Percentiles rank a stretch among this genome's conserved stretches.
Conservation (phyloP, 495 filamentous ascomycete species). For the Penicillium canescens region DNA sequence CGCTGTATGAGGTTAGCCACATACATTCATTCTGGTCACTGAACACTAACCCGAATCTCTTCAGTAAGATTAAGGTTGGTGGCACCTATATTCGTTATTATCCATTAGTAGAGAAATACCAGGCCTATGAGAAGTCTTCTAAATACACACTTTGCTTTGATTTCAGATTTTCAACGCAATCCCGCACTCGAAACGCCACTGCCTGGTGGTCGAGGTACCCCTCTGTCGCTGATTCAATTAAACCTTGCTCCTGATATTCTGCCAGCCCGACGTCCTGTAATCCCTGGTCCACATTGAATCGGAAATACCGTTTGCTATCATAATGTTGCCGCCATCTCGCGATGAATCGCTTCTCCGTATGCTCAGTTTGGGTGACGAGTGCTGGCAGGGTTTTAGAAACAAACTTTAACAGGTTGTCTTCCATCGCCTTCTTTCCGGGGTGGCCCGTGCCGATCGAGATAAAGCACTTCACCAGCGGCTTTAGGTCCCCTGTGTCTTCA, state of each 20-base stretch:
- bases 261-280: slow-evolving; percentile 41
- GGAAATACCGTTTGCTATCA: slow-evolving; percentile 32
- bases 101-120: too few relatives aligned
- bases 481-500: slow-evolving; percentile 27
- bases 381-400: background rate
- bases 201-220: slow-evolving; percentile 25
- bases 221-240: slow-evolving; percentile 31
- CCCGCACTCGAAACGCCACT: slow-evolving; percentile 18
- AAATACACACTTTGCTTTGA: slow-evolving; percentile 33
- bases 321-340: slow-evolving; percentile 18
- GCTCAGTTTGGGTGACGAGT: slow-evolving; percentile 30
- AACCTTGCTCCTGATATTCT: slow-evolving; percentile 31
- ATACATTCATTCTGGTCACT: background rate
- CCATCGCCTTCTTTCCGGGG: slow-evolving; percentile 25
- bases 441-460: slow-evolving; percentile 45
- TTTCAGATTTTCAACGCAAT: slow-evolving; percentile 30
- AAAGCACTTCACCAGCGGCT: slow-evolving; percentile 39
- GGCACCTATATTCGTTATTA: background rate
- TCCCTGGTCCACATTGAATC: slow-evolving; percentile 49
- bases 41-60: background rate
- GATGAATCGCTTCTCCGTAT: slow-evolving; percentile 30
- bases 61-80: background rate
- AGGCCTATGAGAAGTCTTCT: slow-evolving; percentile 16
- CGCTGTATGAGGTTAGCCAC: background rate
- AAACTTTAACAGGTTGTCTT: slow-evolving; percentile 24